phyloP scores from a whole-genome alignment of 2,329 filamentous ascomycete genomes.

The Coleophoma cylindrospora region DNA sequence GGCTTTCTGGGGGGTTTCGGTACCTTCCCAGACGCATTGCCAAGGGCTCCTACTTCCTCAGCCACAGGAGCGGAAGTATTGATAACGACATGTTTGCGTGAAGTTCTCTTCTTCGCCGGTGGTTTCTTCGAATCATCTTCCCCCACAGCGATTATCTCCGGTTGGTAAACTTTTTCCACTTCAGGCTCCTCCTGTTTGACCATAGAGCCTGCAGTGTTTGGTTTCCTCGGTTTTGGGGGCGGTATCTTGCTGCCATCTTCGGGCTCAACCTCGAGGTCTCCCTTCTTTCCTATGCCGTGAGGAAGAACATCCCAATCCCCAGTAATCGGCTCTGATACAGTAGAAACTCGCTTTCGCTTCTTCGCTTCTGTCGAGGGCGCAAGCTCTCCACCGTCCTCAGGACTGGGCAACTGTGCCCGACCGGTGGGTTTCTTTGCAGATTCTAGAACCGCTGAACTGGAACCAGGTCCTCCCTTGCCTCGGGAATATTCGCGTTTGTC shows the following conservation, averaged over 20 bases:
- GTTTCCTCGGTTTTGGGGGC: no score
- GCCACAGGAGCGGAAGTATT: conserved; percentile 7
- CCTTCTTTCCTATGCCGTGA: conserved; percentile 45
- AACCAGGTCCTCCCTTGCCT: neutral
- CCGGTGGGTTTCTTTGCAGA: no score
- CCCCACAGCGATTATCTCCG: neutral
- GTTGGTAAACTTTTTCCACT: neutral
- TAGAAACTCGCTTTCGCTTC: conserved; percentile 12
- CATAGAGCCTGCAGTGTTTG: neutral
- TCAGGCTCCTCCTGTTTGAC: neutral
- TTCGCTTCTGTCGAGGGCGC: neutral
- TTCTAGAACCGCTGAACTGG: no score
- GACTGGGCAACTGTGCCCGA: neutral
- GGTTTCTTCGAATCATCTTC: neutral
- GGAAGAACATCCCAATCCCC: conserved; percentile 41
- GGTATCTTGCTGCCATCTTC: neutral
- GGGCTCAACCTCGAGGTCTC: neutral
- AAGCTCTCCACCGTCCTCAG: neutral
- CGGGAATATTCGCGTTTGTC: neutral
- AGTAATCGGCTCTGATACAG: conserved; percentile 7
- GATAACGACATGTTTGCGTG: conserved; percentile 4
- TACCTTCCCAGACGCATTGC: conserved; percentile 1
- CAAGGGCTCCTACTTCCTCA: conserved; percentile 6
- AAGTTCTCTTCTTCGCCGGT: conserved; percentile 1
- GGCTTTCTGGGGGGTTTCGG: conserved; percentile 13